phyloP scores from a whole-genome alignment of 148 eudicot genomes.

The Diospyros lotus region DNA sequence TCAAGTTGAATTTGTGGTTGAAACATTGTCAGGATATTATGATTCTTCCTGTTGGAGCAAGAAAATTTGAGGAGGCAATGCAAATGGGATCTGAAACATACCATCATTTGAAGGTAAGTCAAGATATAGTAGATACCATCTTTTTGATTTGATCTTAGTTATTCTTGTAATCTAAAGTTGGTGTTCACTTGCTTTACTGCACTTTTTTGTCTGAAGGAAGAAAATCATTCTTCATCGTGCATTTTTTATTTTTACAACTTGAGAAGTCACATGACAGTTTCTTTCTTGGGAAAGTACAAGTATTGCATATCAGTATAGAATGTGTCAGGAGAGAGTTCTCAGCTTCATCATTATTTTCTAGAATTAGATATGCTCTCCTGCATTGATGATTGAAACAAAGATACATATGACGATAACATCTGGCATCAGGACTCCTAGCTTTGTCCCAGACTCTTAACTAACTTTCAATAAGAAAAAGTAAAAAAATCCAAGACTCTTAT shows the following conservation, averaged over 20 bases:
- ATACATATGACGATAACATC: no score
- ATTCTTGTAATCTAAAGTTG: neutral
- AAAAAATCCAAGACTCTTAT: no score
- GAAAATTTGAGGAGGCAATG: slow-evolving; percentile 79
- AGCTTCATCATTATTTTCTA: neutral
- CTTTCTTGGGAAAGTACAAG: neutral
- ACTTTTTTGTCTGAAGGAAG: neutral
- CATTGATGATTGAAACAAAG: neutral
- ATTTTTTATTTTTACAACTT: neutral
- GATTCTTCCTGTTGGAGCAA: slow-evolving; percentile 88
- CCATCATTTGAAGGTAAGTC: slow-evolving; percentile 78
- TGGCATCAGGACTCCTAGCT: no score
- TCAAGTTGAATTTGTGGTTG: neutral
- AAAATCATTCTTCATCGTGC: neutral
- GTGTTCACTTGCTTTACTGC: neutral
- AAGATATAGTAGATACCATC: neutral
- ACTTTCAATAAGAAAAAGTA: no score
- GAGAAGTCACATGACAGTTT: neutral
- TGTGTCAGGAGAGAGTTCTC: neutral
- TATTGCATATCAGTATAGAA: neutral
- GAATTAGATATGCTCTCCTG: neutral
- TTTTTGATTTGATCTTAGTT: neutral
- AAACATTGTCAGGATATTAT: slow-evolving; percentile 59
- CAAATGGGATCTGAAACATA: slow-evolving; percentile 89
- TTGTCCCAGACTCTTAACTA: no score